A percentile compares a stretch with the other conserved stretches of the same genome.
phyloP scores from a whole-genome alignment of 2,329 filamentous ascomycete species.

The Ascochyta fabae region DNA sequence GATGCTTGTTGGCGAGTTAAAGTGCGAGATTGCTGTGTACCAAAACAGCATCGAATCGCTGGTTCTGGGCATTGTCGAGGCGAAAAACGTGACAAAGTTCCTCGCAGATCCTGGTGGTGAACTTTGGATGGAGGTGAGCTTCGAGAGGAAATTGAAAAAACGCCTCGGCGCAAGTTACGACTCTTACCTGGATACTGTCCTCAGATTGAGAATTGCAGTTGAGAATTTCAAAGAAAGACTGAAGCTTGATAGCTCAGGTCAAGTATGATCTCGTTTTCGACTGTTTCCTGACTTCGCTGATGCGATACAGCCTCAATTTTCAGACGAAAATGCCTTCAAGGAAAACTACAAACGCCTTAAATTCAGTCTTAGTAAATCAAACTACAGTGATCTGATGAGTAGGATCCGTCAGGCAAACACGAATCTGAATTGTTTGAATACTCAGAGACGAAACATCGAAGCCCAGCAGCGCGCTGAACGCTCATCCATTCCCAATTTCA shows the following conservation, averaged over 20 bases:
- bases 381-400: slow-evolving; percentile 36
- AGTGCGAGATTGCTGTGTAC: slow-evolving; percentile 1
- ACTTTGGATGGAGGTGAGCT: neutral
- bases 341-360: slow-evolving; percentile 38
- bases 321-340: slow-evolving; percentile 30
- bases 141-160: neutral
- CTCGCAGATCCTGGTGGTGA: slow-evolving; percentile 4
- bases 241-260: neutral
- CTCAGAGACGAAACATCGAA: slow-evolving; percentile 3
- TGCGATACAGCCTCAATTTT: slow-evolving; percentile 32
- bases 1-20: slow-evolving; percentile 28
- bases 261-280: neutral
- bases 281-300: neutral
- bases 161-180: slow-evolving; percentile 2
- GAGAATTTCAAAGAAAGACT: neutral
- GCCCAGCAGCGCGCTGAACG: neutral
- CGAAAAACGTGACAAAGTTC: slow-evolving; percentile 1
- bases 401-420: slow-evolving; percentile 12
- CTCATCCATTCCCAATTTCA: neutral
- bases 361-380: slow-evolving; percentile 36
- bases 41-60: slow-evolving; percentile 3
- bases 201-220: neutral
- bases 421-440: neutral
- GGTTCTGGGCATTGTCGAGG: neutral
- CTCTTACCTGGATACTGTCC: neutral